Conservation (phyloP, 805 yeast genomes). For the Wickerhamiella shivajii region DNA sequence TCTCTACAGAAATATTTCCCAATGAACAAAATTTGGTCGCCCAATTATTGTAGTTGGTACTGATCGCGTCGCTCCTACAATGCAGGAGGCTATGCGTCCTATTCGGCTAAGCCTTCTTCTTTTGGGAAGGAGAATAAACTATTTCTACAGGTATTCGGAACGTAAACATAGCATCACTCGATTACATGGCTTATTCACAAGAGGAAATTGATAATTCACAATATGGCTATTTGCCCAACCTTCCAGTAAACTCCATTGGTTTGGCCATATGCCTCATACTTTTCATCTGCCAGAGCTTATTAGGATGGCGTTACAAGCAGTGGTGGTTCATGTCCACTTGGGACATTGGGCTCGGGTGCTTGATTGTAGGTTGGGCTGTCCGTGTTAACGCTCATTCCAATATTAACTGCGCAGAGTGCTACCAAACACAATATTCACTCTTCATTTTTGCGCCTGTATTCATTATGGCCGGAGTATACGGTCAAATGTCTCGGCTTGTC, state of each 20-base stretch:
- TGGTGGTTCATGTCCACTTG: conserved; percentile 54
- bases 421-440: conserved; percentile 48
- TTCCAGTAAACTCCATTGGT: conserved; percentile 45
- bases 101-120: no score
- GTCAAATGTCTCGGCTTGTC: conserved; percentile 48
- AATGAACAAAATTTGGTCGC: no score
- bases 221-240: conserved; percentile 29
- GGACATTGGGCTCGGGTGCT: conserved; percentile 41
- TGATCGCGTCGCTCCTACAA: no score
- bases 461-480: conserved; percentile 73
- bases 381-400: conserved; percentile 34
- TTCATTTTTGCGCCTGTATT: conserved; percentile 73
- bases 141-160: no score
- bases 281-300: conserved; percentile 28
- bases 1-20: no score
- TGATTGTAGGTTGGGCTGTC: conserved; percentile 54
- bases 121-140: no score
- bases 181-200: neutral
- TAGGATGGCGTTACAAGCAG: conserved; percentile 36
- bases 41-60: no score
- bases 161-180: conserved; percentile 2
- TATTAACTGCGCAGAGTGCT: conserved; percentile 28
- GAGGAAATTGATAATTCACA: neutral
- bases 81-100: no score
- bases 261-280: conserved; percentile 39